These are phyloP conservation scores for Fabrea salina DNA, from an alignment of 169 alveolate species.

Conservation along the genomic window DNA sequence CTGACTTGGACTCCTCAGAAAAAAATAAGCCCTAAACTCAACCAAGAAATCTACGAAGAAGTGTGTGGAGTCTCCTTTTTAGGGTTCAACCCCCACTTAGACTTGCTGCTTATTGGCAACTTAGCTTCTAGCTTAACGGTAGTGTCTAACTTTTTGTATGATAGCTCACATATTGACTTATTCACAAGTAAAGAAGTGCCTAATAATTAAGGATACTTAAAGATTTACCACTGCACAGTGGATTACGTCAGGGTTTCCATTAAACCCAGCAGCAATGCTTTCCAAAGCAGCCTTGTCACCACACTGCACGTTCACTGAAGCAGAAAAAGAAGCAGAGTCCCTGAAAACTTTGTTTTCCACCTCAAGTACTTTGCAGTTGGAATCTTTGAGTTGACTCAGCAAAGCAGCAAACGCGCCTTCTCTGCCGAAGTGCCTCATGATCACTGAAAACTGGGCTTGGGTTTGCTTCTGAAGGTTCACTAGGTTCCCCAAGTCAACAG, in stretches of 20 bases:
- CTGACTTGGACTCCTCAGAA: background rate
- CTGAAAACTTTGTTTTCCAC: constrained; percentile 20
- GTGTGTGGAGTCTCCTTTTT: background rate
- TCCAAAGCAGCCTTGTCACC: background rate
- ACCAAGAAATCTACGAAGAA: background rate
- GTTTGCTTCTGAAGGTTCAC: constrained; percentile 35
- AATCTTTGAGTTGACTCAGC: background rate
- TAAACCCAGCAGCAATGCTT: background rate
- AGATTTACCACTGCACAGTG: background rate
- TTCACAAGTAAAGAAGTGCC: background rate
- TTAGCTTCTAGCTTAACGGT: background rate
- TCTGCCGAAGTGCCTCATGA: background rate
- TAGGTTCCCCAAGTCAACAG: constrained; percentile 46
- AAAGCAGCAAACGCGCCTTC: background rate
- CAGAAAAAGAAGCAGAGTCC: constrained; percentile 13
- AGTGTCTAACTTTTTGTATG: background rate
- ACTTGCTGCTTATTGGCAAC: background rate
- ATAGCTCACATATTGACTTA: background rate
- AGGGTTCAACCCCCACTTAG: background rate
- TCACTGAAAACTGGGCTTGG: background rate
- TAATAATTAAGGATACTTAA: background rate
- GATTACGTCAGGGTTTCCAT: background rate
- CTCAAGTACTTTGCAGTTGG: background rate
- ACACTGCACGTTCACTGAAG: background rate
- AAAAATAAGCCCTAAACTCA: background rate